Evolutionary conservation across 2,329 filamentous ascomycete genomes (phyloP).

Genomic region (Pestalotiopsis sp.): DNA sequence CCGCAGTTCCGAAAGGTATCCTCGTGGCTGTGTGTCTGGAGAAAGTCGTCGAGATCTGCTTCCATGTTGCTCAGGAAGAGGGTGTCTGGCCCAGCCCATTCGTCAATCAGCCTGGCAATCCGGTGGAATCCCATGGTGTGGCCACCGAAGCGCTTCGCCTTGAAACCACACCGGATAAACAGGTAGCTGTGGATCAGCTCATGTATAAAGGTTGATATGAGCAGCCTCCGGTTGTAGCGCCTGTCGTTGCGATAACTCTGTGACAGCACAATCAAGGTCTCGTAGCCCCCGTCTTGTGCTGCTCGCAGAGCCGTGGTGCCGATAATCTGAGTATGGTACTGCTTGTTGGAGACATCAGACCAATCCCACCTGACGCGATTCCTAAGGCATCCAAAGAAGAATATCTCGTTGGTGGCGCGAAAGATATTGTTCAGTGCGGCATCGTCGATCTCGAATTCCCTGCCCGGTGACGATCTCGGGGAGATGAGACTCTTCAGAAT

Average conservation of each 20-base stretch:
- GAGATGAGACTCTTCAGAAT: slow-evolving; percentile 61
- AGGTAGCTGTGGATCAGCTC: slow-evolving; percentile 70
- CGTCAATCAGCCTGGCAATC: slow-evolving; percentile 63
- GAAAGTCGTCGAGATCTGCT: slow-evolving; percentile 61
- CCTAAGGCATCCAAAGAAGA: slow-evolving; percentile 59
- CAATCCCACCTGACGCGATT: slow-evolving; percentile 66
- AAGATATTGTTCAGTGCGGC: slow-evolving; percentile 61
- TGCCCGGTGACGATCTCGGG: slow-evolving; percentile 43
- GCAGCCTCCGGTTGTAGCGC: slow-evolving; percentile 60
- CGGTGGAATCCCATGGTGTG: slow-evolving; percentile 62
- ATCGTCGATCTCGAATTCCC: slow-evolving; percentile 58
- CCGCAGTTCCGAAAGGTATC: not conserved
- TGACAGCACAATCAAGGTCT: slow-evolving; percentile 65
- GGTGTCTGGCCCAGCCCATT: slow-evolving; percentile 59
- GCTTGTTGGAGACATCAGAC: slow-evolving; percentile 51
- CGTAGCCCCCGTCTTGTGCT: slow-evolving; percentile 52
- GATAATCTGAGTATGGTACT: slow-evolving; percentile 59
- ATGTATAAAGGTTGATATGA: slow-evolving; percentile 68
- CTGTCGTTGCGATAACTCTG: slow-evolving; percentile 58
- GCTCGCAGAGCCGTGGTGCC: slow-evolving; percentile 64
- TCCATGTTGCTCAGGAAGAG: slow-evolving; percentile 62
- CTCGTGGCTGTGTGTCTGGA: not conserved
- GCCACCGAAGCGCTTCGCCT: slow-evolving; percentile 56
- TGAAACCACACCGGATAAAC: slow-evolving; percentile 63
- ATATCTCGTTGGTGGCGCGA: slow-evolving; percentile 62